Base-by-base conservation (phyloP, 768 basidiomycete species). In the Postia placenta region DNA sequence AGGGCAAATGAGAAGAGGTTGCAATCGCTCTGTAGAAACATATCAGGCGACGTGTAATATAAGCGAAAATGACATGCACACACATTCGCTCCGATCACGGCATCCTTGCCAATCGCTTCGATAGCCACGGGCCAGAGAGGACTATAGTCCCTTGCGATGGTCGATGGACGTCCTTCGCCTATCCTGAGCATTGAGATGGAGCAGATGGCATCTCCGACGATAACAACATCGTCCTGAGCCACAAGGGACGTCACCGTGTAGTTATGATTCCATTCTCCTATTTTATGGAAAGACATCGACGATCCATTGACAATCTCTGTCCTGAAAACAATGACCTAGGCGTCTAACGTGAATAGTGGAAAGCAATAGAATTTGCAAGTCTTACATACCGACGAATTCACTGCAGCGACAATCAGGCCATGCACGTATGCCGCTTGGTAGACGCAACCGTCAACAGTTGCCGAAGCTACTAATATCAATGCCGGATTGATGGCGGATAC, bases 171-270 rank as follows among this genome's bases (percentile, higher is more conserved):
- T 51, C 69, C 72, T 2, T 62, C 67, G 2, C 57, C 52, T 44
- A 85, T 63, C 48, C 75, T 74, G 26, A 94, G 68, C 23, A 91
- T 55, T 2, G 90, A 84, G 15, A 94, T 74, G 0, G 91, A 92
- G 60, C 79, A 81, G 23, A 94, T 76, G 6, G 83, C 81, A 59
- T 96, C 93, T 28, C 87, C 88, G n/a, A 82, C 75, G 15, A 87
- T 66, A 22, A 95, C 62, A 40, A 66, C 68, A 51, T 81, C 66
- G 2, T 70, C 74, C 41, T 74, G 74, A 2, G 78, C 68, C 0
- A 76, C 79, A 19, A 96, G 66, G 48, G 78, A 81, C 3, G 78
- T 80, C 24, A 93, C 80, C 49, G 87, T 52, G 66, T 93, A 92
- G 48, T 88, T 92, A 61, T 91, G 87, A 54, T 86, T 82, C 85